Conservation (phyloP, 2,329 filamentous ascomycete genomes). For the Cladophialophora carrionii region DNA sequence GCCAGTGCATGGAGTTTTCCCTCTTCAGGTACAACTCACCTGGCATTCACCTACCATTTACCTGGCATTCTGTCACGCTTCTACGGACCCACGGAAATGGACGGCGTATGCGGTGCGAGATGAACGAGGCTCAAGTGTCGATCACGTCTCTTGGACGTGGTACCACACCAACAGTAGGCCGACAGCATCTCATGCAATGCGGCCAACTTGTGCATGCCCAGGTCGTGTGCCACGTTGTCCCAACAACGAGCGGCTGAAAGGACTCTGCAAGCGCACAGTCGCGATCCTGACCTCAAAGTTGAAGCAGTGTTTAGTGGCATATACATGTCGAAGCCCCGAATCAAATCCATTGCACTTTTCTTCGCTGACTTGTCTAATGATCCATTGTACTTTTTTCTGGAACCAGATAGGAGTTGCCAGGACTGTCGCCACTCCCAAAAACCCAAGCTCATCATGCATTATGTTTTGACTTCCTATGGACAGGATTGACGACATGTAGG, state of each 20-base stretch:
- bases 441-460: not conserved
- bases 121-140: slow-evolving; percentile 5
- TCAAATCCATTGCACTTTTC: not conserved
- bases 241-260: not conserved
- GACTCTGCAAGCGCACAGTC: not conserved
- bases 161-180: not conserved
- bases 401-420: not conserved
- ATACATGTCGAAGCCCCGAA: not conserved
- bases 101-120: not conserved
- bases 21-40: slow-evolving; percentile 1
- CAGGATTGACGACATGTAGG: slow-evolving; percentile 21
- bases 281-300: not conserved
- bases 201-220: not conserved
- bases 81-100: not conserved
- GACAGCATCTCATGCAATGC: slow-evolving; percentile 3
- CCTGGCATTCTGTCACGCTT: not conserved
- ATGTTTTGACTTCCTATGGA: not conserved
- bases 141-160: not conserved
- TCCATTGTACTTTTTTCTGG: not conserved
- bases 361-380: not conserved
- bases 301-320: not conserved
- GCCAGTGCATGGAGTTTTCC: slow-evolving; percentile 25
- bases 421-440: not conserved
- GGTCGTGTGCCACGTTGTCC: not conserved
- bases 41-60: not conserved